phyloP scores from a whole-genome alignment of 345 rosid species.

The Brassica nigra region DNA sequence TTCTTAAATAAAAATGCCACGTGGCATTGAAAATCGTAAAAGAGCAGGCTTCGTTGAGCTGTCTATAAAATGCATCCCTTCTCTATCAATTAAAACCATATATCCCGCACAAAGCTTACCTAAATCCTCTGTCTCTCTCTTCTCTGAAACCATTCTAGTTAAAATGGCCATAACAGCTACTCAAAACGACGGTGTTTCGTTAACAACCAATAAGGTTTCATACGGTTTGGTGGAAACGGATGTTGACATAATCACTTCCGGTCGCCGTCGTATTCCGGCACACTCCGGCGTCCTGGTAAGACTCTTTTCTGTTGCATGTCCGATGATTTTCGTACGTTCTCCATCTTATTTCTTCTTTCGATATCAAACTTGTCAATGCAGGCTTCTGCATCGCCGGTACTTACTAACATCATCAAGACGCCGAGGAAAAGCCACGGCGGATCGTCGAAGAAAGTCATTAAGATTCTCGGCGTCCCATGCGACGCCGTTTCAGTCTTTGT shows the following conservation, averaged over 20 bases:
- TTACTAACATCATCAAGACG: slow-evolving; percentile 56
- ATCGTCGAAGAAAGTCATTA: slow-evolving; percentile 53
- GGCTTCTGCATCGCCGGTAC: slow-evolving; percentile 73
- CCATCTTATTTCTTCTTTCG: background rate
- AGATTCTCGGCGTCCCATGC: slow-evolving; percentile 81
- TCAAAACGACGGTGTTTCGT: background rate
- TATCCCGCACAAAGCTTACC: background rate
- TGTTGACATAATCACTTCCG: slow-evolving; percentile 65
- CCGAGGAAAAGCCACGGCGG: slow-evolving; percentile 51
- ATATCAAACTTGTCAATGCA: slow-evolving; percentile 19
- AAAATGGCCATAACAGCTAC: background rate
- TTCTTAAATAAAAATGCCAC: background rate
- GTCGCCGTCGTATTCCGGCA: slow-evolving; percentile 67
- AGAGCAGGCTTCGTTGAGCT: background rate
- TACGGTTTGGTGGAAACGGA: slow-evolving; percentile 53
- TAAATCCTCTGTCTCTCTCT: background rate
- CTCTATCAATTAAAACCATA: background rate
- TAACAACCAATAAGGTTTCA: slow-evolving; percentile 13
- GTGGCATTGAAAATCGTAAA: background rate
- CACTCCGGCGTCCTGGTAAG: slow-evolving; percentile 69
- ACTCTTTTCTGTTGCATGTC: background rate
- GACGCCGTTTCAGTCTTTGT: slow-evolving; percentile 73
- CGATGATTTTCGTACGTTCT: background rate
- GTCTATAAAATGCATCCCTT: slow-evolving; percentile 1
- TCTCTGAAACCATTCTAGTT: background rate